phyloP scores from a whole-genome alignment of 805 yeast genomes.

The Monosporozyma solicola region DNA sequence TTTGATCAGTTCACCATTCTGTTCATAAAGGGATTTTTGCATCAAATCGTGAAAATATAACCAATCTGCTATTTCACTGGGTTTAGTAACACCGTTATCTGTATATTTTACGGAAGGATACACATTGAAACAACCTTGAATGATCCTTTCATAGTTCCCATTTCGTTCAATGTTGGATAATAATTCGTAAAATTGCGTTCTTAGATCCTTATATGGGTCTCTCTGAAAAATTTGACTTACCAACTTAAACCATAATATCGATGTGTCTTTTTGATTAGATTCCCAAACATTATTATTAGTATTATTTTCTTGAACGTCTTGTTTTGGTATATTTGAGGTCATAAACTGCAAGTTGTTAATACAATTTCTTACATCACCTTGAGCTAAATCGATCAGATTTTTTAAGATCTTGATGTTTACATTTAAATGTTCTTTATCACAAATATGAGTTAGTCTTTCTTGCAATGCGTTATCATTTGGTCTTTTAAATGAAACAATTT shows the following conservation, averaged over 20 bases:
- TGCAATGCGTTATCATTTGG: constrained; percentile 42
- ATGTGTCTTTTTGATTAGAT: constrained; percentile 45
- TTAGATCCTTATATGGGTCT: constrained; percentile 37
- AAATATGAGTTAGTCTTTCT: constrained; percentile 43
- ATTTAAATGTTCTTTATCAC: constrained; percentile 43
- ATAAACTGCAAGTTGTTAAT: constrained; percentile 72
- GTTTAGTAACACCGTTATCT: constrained; percentile 54
- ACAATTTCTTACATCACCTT: constrained; percentile 80
- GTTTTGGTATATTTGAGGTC: constrained; percentile 10
- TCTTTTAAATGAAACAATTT: constrained; percentile 55
- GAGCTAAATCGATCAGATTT: constrained; percentile 60
- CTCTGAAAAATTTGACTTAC: constrained; percentile 55
- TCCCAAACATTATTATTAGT: constrained; percentile 10
- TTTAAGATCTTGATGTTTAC: constrained; percentile 45
- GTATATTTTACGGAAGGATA: constrained; percentile 55
- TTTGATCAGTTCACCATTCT: constrained; percentile 39
- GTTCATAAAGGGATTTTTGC: constrained; percentile 27
- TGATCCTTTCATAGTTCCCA: constrained; percentile 51
- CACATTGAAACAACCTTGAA: constrained; percentile 61
- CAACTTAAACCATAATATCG: constrained; percentile 56
- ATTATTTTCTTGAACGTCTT: constrained; percentile 1
- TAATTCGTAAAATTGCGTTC: constrained; percentile 41
- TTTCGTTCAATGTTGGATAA: constrained; percentile 39
- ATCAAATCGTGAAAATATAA: constrained; percentile 59
- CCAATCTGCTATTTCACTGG: constrained; percentile 67